Base-by-base conservation (phyloP, 1,284 basidiomycete genomes). In the Earliella scabrosa region DNA sequence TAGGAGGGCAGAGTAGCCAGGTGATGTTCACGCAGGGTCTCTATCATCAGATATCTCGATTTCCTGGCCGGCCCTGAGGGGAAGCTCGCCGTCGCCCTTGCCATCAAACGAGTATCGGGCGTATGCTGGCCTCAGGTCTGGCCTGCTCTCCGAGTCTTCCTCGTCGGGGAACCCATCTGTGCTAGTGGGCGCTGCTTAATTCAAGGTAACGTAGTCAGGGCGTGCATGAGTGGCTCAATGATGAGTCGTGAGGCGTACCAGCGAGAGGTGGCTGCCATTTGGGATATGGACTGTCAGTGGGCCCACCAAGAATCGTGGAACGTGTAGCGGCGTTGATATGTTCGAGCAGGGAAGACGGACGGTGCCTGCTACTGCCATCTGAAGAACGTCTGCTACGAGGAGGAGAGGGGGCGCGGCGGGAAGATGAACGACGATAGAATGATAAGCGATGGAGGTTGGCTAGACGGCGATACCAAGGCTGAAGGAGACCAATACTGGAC, bases 281-380 rank as follows among this genome's bases (percentile, higher is more conserved):
- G n/a, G n/a, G n/a, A n/a, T n/a, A n/a, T n/a, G n/a, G n/a, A n/a
- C n/a, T n/a, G n/a, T 74, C 75, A 68, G 80, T 86, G 2, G 85
- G 79, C 61, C 78, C 81, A 20, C 87, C 90, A 51, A 92, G 70
- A 63, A 93, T 92, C 1, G 91, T 90, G 0, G 82, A 87, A 32
- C 90, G 81, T 1, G 85, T 92, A 0, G 93, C 93, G 2, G 92
- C 91, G 65, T 95, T 95, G 72, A 96, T 93, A 65, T 94, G 90
- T 65, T 89, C 88, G 45, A 95, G 78, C 56, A 95, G 75, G 41
- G 90, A 89, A 29, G 92, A 90, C 44, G 92, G 85, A 9, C 90
- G 82, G 69, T 89, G 85, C 61, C 85, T 79, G 23, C n/a, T n/a
- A n/a, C n/a, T n/a, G n/a, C n/a, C n/a, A n/a, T n/a, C n/a, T n/a